Evolutionary conservation across 2,329 filamentous ascomycete genomes (phyloP).

Genomic region (Rhynchosporium graminicola): DNA sequence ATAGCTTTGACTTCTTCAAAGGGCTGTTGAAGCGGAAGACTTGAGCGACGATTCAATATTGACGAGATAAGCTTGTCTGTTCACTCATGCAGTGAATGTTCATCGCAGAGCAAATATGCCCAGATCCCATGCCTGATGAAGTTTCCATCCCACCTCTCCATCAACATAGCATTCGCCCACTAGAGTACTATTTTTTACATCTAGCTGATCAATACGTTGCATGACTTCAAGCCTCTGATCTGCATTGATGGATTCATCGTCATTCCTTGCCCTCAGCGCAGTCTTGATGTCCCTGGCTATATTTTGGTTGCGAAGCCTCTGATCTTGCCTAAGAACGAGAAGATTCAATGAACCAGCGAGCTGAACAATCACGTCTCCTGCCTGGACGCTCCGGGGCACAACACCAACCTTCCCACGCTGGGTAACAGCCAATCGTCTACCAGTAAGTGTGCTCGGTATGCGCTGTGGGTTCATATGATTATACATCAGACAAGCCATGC

Average conservation of each 20-base stretch:
- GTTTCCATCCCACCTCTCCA: conserved; percentile 11
- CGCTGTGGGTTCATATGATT: not conserved
- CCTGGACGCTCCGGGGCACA: conserved; percentile 9
- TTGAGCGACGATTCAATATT: not conserved
- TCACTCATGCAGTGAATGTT: no score
- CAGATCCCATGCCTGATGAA: not conserved
- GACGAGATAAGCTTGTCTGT: no score
- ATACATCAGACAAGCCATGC: conserved; percentile 14
- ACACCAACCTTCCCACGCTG: not conserved
- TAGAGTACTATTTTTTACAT: conserved; percentile 11
- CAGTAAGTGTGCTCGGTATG: not conserved
- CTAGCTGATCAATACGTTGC: not conserved
- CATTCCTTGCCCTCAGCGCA: not conserved
- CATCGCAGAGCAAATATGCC: not conserved
- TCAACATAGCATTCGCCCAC: conserved; percentile 18
- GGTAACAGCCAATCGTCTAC: not conserved
- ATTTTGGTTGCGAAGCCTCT: not conserved
- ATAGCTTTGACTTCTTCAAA: conserved; percentile 97
- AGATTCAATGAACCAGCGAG: conserved; percentile 12
- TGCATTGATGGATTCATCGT: not conserved
- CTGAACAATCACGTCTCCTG: conserved; percentile 15
- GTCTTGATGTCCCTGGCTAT: not conserved
- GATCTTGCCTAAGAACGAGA: conserved; percentile 6
- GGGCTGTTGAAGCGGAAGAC: conserved; percentile 79
- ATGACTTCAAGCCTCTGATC: not conserved